Percentiles rank a stretch among this genome's conserved stretches.
Conservation (phyloP, 257 asterid species). For the Capsicum chinense region DNA sequence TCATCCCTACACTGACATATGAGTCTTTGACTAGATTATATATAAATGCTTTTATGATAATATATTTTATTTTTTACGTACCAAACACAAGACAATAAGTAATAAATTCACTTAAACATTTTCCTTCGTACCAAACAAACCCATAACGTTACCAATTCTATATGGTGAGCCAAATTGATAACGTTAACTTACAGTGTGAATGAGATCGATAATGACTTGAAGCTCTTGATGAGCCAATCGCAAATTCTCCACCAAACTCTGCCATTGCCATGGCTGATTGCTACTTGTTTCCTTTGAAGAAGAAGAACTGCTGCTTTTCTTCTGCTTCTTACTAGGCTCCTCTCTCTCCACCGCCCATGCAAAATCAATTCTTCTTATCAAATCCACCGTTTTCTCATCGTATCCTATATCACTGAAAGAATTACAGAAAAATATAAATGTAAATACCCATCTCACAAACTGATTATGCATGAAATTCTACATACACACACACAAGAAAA, state of each 20-base stretch:
- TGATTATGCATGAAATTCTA: not conserved
- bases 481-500: not conserved
- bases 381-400: conserved; percentile 74
- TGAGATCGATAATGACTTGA: conserved; percentile 89
- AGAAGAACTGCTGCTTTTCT: conserved; percentile 51
- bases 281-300: conserved; percentile 34
- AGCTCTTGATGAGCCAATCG: conserved; percentile 97
- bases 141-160: not conserved
- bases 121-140: no score
- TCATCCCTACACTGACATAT: not conserved
- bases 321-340: conserved; percentile 87
- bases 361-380: conserved; percentile 86
- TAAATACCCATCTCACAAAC: conserved; percentile 1
- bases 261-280: conserved; percentile 73
- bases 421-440: not conserved
- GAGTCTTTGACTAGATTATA: not conserved
- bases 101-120: no score
- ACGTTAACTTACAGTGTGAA: conserved; percentile 63
- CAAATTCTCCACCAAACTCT: conserved; percentile 85
- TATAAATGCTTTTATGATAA: no score
- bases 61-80: no score
- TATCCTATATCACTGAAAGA: conserved; percentile 53
- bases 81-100: no score
- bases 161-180: not conserved
- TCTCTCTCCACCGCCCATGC: conserved; percentile 96